A percentile compares a stretch with the other conserved stretches of the same genome.
Conservation (phyloP, 108 stramenopile genomes). For the Cyclotella kingstonii region DNA sequence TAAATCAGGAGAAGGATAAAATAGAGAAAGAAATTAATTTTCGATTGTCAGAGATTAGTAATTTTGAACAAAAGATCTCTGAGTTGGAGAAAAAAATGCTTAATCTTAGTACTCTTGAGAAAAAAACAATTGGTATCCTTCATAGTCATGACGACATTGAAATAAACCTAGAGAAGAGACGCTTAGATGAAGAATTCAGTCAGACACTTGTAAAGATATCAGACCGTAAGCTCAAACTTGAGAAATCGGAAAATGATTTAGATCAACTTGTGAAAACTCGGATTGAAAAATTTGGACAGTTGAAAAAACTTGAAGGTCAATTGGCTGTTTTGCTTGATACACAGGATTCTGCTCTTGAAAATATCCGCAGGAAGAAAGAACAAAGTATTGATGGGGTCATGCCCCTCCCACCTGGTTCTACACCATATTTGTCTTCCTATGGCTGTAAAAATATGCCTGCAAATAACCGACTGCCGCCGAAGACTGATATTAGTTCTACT, state of each 20-base stretch:
- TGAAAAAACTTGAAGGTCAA: constrained; percentile 78
- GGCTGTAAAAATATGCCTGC: background rate
- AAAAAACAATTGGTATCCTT: constrained; percentile 54
- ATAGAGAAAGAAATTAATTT: constrained; percentile 78
- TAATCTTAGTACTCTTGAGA: constrained; percentile 66
- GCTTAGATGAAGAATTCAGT: constrained; percentile 83
- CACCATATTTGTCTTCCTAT: background rate
- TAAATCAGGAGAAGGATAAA: constrained; percentile 79
- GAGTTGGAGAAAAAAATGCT: constrained; percentile 85
- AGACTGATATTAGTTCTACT: constrained; percentile 10
- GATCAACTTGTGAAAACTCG: constrained; percentile 60
- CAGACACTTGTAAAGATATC: constrained; percentile 80
- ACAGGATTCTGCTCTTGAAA: constrained; percentile 80
- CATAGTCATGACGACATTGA: constrained; percentile 58
- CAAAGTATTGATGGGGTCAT: constrained; percentile 50
- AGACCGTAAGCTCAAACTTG: constrained; percentile 74
- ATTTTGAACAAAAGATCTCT: constrained; percentile 75
- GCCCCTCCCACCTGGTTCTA: background rate
- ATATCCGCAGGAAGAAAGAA: constrained; percentile 70
- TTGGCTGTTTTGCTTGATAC: constrained; percentile 88
- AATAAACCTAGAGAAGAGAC: constrained; percentile 77
- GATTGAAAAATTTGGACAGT: constrained; percentile 76
- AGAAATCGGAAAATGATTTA: constrained; percentile 59
- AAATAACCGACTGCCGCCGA: background rate
- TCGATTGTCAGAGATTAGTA: constrained; percentile 64